phyloP scores from a whole-genome alignment of 1,284 basidiomycete genomes.

The Puccinia horiana region DNA sequence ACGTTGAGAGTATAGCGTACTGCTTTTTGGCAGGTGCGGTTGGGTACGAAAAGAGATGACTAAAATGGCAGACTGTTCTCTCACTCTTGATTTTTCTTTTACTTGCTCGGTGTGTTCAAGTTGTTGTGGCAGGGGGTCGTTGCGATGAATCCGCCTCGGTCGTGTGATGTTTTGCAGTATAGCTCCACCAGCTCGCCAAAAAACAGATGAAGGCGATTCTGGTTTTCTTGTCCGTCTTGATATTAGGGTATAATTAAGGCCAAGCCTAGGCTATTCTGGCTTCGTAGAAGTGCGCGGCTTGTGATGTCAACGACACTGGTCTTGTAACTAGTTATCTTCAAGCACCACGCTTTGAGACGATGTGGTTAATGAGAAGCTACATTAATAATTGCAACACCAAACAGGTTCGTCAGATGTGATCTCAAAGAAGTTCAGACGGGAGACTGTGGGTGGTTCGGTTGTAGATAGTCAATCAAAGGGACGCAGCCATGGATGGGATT shows the following conservation, averaged over 20 bases:
- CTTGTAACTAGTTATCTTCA: not conserved
- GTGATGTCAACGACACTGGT: not conserved
- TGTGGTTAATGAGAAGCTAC: not conserved
- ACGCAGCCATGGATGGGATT: not conserved
- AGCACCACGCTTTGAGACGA: not conserved
- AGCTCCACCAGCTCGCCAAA: not conserved
- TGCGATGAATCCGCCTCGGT: not conserved
- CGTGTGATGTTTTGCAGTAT: not conserved
- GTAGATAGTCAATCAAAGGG: not conserved
- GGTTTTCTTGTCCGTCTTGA: too few species aligned
- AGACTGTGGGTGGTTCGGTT: not conserved
- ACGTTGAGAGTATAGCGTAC: not conserved
- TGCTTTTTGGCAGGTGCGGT: not conserved
- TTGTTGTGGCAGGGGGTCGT: not conserved
- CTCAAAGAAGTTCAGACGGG: not conserved
- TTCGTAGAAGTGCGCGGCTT: not conserved
- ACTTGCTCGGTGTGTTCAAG: not conserved
- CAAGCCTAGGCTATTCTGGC: not conserved
- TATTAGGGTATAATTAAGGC: too few species aligned
- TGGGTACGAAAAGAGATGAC: not conserved
- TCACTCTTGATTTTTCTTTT: not conserved
- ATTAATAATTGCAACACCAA: not conserved
- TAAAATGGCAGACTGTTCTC: not conserved
- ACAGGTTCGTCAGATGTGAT: not conserved
- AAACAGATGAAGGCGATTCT: too few species aligned